Base-by-base conservation (phyloP, 345 rosid species). In the Microcos paniculata region DNA sequence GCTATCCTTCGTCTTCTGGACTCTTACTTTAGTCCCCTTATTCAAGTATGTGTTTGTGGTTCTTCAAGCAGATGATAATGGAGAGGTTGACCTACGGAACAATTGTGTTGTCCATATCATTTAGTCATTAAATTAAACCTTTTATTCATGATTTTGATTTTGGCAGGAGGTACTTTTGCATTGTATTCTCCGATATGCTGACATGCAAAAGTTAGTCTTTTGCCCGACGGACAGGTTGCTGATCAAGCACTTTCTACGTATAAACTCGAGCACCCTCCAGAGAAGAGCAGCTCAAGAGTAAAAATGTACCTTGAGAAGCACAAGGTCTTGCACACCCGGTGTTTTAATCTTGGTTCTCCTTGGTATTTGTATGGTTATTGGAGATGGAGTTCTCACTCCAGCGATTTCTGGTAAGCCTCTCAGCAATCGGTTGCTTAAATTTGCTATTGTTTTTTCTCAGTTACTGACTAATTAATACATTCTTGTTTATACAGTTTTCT, bases 361-460 rank as follows among this genome's bases (percentile, higher is more conserved):
- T 96, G 65, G 98, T 48, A 96, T 98, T 76, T 96, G 99, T 87
- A 96, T 96, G 99, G 99, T 96, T 28, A 96, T 96, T 70, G 98
- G 99, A 73, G 99, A 96, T 82, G 98, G 98, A 66, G 76, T 96
- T 68, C 98, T 96, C 61, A 96, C 99, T 78, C 98, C 99, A 48
- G 97, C 98, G 56, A 96, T 96, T 80, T 96, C 99, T 3, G 99
- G 99, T 92, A 87, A 62, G 48, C 42, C 59, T 58, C 66, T 24
- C 62, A 72, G 19, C 55, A 5, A 35, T 63, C 28, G 8, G 65
- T 51, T 70, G 53, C 26, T 61, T 71, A 7, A 28, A 49, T 76
- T 73, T 56, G 38, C 57, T 1, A 35, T 8, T 8, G 40, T 31
- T 58, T 71, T 28, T 62, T 72, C 18, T 9, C 26, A 2, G 24